Evolutionary conservation across 2,329 filamentous ascomycete species (phyloP), one percentile per base, ranked within the genome.

Genomic region (Fusarium albosuccineum): DNA sequence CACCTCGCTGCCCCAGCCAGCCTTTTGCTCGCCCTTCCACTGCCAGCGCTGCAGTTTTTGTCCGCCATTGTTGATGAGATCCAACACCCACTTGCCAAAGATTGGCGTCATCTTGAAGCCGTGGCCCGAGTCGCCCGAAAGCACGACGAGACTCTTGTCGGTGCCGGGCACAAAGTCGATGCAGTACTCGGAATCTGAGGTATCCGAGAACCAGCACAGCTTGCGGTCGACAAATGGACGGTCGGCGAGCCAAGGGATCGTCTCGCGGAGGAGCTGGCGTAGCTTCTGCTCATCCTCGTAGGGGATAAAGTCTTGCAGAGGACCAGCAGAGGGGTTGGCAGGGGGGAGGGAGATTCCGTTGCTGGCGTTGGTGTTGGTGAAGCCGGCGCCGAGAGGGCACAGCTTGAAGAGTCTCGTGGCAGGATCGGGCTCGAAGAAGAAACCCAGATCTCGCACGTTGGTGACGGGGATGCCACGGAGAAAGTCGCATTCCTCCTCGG

Each of bases 161-260:
- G 53, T 57, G 16, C 46, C 46, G 22, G 53, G 53, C 1, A 57
- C 58, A 48, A 57, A 61, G 40, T 61, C 58, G n/a, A 61, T 42
- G 34, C 41, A 46, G 22, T 58, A 62, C 22, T 62, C 48, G 6
- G 46, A 58, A 29, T 62, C 54, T 8, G 9, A n/a, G 9, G 53
- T 57, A 33, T 62, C 59, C 10, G 41, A 51, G 40, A 61, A 51
- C 58, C 58, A 52, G 26, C 58, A 57, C 40, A 61, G 22, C 46
- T 61, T 59, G 36, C 60, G 54, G 36, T 62, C 59, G 37, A 65
- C 54, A 39, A 65, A 58, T 2, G 59, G 62, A 8, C 58, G 62
- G 13, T 62, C 58, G 1, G 58, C 62, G 41, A 65, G 54, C 59
- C 54, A 58, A 5, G 62, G 54, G 3, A 65, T 30, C 1, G 59